Base-by-base conservation (phyloP, 208 protist species). In the Crithidia acanthocephali region DNA sequence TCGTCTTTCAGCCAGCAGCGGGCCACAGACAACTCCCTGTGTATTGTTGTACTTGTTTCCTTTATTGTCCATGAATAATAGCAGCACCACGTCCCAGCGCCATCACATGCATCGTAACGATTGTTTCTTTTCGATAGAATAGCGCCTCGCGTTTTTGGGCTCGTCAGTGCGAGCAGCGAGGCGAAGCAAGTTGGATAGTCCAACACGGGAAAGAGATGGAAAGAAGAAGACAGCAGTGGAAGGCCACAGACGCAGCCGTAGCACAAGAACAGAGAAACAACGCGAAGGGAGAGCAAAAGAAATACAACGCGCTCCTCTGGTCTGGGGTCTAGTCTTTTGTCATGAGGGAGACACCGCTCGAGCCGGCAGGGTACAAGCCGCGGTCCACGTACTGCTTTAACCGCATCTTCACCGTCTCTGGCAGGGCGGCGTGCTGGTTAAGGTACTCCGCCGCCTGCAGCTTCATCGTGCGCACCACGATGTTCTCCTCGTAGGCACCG, bases 311-410 rank as follows among this genome's bases (percentile, higher is more conserved):
- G 44, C 44, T 48, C 4, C 6, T 6, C 9, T 42, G 9, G 13
- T 42, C 13, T 13, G 37, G 6, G 44, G 18, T 23, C 56, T 47
- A 87, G 55, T 85, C 75, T 22, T 85, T 86, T 11, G 79, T 68
- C 57, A 92, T 72, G 27, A 71, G 70, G 13, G 81, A 83, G 5
- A 91, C 76, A 9, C 85, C 85, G 20, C 73, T 72, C 10, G 88
- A 92, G 10, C 81, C 77, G 13, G 80, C 68, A 6, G 88, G 88
- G 76, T 96, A 93, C 18, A 96, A 68, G 1, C 91, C 89, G 15
- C 72, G 51, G 22, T 82, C 48, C 15, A 63, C 35, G 51, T 78
- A 80, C 52, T 81, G 60, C 40, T 65, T 42, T 32, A 94, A 60
- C 42, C 66, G 47, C 22, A 67, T 56, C 47, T 72, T 72, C 53